Base-by-base conservation (phyloP, 371 early-diverging fungal species). In the Mortierella sp. region DNA sequence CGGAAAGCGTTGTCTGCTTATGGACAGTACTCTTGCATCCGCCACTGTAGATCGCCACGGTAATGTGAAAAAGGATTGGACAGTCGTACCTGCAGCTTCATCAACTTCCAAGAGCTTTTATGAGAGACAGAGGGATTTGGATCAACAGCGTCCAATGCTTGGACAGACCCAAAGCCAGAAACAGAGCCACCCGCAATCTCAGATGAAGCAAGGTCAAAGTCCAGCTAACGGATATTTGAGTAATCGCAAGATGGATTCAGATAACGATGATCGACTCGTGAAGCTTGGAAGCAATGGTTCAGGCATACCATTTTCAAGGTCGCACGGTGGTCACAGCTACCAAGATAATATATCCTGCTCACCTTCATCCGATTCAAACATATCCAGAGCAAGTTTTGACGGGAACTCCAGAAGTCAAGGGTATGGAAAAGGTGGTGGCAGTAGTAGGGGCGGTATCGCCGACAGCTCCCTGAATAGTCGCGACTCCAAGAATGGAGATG, bases 1-100 rank as follows among this genome's bases (percentile, higher is more conserved):
- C 17, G 74, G 80, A 1, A 73, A 73, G 47, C 73, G 80, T 4
- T 79, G 74, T 55, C 35, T 79, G 9, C 51, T 74, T 10, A 73
- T 79, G 80, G 74, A 79, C 29, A 63, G 68, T 22, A 37, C 78
- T 0, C n/a, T 66, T 55, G 56, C 71, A 0, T 51, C 63, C 15
- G 53, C 77, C 4, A 64, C 22, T 1, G 31, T 71, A n/a, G 72
- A 71, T 54, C 63, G 31, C 22, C 49, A 76, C 40, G 71, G 70
- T 2, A 66, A 76, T 43, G 45, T 66, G 22, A 58, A 66, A 13
- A 71, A 76, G 35, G 77, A 67, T 29, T 71, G 71, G 76, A 61
- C 70, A 2, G 57, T 75, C 15, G 66, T 75, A 1, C 76, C 70
- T 3, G 75, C 66, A 10, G 40, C 69, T 15, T 63, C 68, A 7